Conservation (phyloP, 179 eudicot genomes). For the Silene vulgaris region DNA sequence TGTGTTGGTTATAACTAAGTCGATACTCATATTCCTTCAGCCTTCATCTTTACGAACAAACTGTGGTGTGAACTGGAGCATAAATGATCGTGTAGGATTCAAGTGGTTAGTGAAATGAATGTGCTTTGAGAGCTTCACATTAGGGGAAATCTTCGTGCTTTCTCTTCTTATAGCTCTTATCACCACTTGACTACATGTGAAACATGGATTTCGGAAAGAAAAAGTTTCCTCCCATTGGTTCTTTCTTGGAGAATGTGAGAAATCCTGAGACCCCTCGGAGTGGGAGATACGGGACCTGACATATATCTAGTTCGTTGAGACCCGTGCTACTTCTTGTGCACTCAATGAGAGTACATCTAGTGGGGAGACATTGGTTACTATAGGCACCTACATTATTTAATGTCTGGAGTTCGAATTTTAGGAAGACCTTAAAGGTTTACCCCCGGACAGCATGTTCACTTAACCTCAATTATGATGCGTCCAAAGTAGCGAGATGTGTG, state of each 20-base stretch:
- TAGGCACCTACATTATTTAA: not conserved
- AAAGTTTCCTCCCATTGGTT: not conserved
- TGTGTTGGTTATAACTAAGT: not conserved
- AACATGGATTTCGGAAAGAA: not conserved
- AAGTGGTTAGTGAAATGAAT: not conserved
- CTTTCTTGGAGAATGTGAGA: not conserved
- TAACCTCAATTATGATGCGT: constrained; percentile 1
- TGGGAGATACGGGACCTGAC: not conserved
- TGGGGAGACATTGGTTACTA: not conserved
- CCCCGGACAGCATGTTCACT: not conserved
- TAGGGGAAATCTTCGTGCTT: not conserved
- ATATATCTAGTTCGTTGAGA: not conserved
- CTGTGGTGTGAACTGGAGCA: not conserved
- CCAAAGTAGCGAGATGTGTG: not conserved
- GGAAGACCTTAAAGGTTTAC: not conserved
- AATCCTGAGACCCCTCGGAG: not conserved
- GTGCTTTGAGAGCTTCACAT: not conserved
- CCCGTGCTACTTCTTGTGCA: not conserved
- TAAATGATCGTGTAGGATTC: not conserved
- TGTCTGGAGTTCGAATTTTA: not conserved
- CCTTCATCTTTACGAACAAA: not conserved
- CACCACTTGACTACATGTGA: not conserved
- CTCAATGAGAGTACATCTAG: not conserved
- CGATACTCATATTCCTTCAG: not conserved
- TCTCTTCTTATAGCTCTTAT: not conserved